Conservation (phyloP, 2,329 filamentous ascomycete species). For the Sphaerulina musiva region DNA sequence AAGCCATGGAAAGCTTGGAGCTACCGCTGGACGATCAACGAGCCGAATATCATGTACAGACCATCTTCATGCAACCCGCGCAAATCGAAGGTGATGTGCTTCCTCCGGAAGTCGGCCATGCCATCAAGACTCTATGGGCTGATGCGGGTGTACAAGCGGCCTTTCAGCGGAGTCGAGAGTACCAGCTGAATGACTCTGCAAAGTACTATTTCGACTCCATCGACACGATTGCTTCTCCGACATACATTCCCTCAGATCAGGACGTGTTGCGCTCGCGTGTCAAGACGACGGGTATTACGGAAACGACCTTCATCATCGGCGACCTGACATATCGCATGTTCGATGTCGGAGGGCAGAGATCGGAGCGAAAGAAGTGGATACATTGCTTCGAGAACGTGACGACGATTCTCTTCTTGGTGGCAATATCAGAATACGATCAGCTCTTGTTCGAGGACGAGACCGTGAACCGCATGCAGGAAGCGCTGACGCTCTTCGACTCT, state of each 20-base stretch:
- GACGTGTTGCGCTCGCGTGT: constrained; percentile 93
- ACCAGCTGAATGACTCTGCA: constrained; percentile 92
- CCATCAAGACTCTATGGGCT: constrained; percentile 88
- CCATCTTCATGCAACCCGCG: constrained; percentile 96
- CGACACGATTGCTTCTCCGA: constrained; percentile 78
- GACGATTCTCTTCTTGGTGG: constrained; percentile 91
- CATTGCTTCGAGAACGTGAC: constrained; percentile 98
- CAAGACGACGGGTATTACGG: constrained; percentile 95
- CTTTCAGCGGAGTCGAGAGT: constrained; percentile 91
- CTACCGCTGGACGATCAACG: constrained; percentile 84
- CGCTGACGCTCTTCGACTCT: constrained; percentile 63
- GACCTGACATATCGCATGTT: constrained; percentile 96
- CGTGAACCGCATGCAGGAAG: constrained; percentile 69
- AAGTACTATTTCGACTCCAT: constrained; percentile 98
- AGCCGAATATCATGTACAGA: constrained; percentile 95
- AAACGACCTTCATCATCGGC: constrained; percentile 92
- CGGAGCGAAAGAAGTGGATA: constrained; percentile 98
- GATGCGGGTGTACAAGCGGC: constrained; percentile 89
- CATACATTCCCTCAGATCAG: constrained; percentile 92
- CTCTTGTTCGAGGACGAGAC: constrained; percentile 91
- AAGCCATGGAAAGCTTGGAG: constrained; percentile 63
- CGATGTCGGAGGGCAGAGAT: constrained; percentile 91
- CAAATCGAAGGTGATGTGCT: constrained; percentile 94
- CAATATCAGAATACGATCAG: constrained; percentile 96
- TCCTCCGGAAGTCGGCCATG: constrained; percentile 87